Conservation (phyloP, 371 early-diverging fungal genomes). For the Mucor lusitanicus region DNA sequence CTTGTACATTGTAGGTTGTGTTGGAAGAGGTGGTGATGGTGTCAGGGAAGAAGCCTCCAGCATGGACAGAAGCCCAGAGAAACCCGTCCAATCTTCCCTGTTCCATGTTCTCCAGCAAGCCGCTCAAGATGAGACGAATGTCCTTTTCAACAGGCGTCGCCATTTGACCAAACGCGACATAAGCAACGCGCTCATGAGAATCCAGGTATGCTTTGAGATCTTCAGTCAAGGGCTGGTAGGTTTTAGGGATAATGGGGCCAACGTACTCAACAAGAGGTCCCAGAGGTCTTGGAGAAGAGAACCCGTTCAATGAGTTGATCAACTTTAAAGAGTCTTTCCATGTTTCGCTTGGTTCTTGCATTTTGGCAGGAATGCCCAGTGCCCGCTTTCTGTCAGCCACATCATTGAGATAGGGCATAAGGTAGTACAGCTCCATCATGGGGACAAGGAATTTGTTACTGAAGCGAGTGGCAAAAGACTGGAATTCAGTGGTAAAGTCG, state of each 20-base stretch:
- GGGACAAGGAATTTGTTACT: not conserved
- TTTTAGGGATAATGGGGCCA: conserved; percentile 30
- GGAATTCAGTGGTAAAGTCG: conserved; percentile 7
- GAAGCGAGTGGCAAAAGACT: not conserved
- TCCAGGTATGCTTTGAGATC: conserved; percentile 20
- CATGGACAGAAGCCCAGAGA: conserved; percentile 28
- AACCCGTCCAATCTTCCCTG: conserved; percentile 26
- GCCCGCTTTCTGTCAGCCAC: not conserved
- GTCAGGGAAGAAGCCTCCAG: conserved; percentile 12
- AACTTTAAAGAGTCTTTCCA: conserved; percentile 23
- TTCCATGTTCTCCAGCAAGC: conserved; percentile 23
- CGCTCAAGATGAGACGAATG: conserved; percentile 18
- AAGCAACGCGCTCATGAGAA: conserved; percentile 25
- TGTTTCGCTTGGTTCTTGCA: not conserved
- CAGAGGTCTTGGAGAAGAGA: conserved; percentile 26
- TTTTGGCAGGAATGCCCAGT: not conserved
- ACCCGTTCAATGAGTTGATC: conserved; percentile 26
- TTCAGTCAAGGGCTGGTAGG: conserved; percentile 13
- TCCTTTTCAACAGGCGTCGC: conserved; percentile 15
- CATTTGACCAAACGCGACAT: conserved; percentile 45
- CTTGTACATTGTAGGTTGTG: not conserved
- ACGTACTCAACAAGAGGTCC: conserved; percentile 36
- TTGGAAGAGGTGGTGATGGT: conserved; percentile 8
- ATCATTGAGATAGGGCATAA: not conserved
- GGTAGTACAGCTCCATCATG: not conserved